Base-by-base conservation (phyloP, 352 stramenopile species). In the Phytophthora macrochlamydospora region DNA sequence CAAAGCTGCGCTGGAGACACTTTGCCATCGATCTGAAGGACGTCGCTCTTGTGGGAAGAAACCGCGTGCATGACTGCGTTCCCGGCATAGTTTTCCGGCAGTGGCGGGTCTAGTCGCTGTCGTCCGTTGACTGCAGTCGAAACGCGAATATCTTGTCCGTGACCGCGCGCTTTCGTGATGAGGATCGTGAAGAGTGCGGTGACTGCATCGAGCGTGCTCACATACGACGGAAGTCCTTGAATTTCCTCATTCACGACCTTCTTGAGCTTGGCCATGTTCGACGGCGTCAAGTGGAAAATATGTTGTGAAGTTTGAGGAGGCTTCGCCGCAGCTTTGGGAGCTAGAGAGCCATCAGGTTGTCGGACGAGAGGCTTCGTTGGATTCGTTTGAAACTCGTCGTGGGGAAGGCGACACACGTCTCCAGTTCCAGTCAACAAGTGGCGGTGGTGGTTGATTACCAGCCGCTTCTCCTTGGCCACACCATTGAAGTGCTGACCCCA, bases 11-110 rank as follows among this genome's bases (percentile, higher is more conserved):
- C 32, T 0, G 45, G 13, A 2, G 62, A 62, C 6, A 68, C 33
- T 2, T 11, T 35, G 8, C 5, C 13, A 5, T 56, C 46, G 30
- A 37, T 2, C 7, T 24, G n/a, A 7, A 87, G 59, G 4, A 84
- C 76, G 0, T 61, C 38, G 5, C 56, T 68, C 14, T 46, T 55
- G 52, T 79, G 83, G 3, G 51, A 56, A 0, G 78, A 86, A 7
- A 87, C 51, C 7, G 78, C 73, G 49, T 84, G 79, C 55, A 85
- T 87, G 31, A 87, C 74, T 1, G 69, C 73, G 54, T 89, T 89
- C 7, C 76, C 80, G 2, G 67, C 67, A 32, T 79, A 87, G 51
- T 84, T 83, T 1, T 7, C 38, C 2, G 80, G 1, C 18, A 89
- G 51, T 3, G 80, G 76, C 3, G 80, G 80, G 1, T 65, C 57